Conservation (phyloP, 2,329 filamentous ascomycete species). For the Apiospora aurea region DNA sequence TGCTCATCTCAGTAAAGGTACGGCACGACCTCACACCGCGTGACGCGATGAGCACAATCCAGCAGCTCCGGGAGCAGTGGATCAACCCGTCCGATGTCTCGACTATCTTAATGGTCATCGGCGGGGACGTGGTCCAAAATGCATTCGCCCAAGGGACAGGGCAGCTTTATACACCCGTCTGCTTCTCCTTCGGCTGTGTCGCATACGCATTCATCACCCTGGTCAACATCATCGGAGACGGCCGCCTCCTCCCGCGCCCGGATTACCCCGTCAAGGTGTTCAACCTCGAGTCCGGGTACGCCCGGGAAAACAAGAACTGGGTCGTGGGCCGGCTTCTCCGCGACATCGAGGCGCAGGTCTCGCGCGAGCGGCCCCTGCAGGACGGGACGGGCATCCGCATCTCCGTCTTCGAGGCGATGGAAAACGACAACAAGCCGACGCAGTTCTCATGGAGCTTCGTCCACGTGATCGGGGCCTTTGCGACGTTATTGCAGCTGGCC, state of each 20-base stretch:
- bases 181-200: slow-evolving; percentile 37
- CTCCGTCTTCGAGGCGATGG: background rate
- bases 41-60: background rate
- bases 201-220: slow-evolving; percentile 32
- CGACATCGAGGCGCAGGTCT: slow-evolving; percentile 19
- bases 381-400: background rate
- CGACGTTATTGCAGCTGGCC: background rate
- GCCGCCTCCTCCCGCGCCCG: slow-evolving; percentile 30
- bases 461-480: background rate
- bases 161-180: slow-evolving; percentile 30
- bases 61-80: background rate
- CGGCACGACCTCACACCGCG: no score
- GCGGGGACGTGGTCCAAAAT: slow-evolving; percentile 32
- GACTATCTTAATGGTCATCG: slow-evolving; percentile 24
- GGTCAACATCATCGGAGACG: slow-evolving; percentile 32
- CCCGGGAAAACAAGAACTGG: slow-evolving; percentile 27
- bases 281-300: slow-evolving; percentile 33
- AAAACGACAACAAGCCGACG: background rate
- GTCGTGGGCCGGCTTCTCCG: slow-evolving; percentile 27
- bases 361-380: background rate
- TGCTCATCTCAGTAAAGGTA: no score
- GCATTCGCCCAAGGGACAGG: slow-evolving; percentile 32
- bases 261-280: slow-evolving; percentile 35
- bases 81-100: background rate
- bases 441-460: background rate